A percentile compares a stretch with the other conserved stretches of the same genome.
These are phyloP conservation scores for Saturnispora quitensis DNA, from an alignment of 805 yeast species.

Conservation along the genomic window DNA sequence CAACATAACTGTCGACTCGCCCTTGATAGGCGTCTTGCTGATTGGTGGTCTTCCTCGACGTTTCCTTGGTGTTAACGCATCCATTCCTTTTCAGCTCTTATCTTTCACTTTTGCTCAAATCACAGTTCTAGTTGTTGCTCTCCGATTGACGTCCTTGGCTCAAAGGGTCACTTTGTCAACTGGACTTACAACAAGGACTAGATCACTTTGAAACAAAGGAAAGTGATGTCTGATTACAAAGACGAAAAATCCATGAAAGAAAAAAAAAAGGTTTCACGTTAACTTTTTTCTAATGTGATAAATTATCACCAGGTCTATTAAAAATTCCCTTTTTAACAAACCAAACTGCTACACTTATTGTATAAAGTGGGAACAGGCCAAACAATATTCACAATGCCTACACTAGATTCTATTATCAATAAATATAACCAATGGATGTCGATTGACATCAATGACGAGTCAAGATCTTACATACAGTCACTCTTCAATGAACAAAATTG, in stretches of 20 bases:
- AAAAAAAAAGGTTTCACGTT: background rate
- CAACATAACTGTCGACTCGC: slow-evolving; percentile 22
- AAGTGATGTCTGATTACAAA: background rate
- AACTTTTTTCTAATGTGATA: background rate
- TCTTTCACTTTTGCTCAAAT: background rate
- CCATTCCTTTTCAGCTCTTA: background rate
- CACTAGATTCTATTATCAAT: slow-evolving; percentile 1
- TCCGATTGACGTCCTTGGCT: background rate
- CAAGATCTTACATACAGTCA: background rate
- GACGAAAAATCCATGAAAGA: background rate
- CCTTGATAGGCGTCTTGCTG: slow-evolving; percentile 16
- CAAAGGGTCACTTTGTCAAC: background rate
- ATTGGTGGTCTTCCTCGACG: slow-evolving; percentile 27
- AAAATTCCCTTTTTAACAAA: background rate
- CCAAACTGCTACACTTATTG: background rate
- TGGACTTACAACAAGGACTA: background rate
- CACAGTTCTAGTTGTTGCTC: background rate
- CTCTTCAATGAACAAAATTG: slow-evolving; percentile 27
- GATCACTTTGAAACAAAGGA: background rate
- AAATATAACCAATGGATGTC: slow-evolving; percentile 3
- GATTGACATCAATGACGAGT: background rate
- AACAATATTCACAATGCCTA: background rate
- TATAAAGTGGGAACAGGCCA: background rate
- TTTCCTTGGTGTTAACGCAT: slow-evolving; percentile 1
- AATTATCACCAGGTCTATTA: background rate